Evolutionary conservation across 805 yeast genomes (phyloP).

Genomic region (Myxozyma nipponensis): DNA sequence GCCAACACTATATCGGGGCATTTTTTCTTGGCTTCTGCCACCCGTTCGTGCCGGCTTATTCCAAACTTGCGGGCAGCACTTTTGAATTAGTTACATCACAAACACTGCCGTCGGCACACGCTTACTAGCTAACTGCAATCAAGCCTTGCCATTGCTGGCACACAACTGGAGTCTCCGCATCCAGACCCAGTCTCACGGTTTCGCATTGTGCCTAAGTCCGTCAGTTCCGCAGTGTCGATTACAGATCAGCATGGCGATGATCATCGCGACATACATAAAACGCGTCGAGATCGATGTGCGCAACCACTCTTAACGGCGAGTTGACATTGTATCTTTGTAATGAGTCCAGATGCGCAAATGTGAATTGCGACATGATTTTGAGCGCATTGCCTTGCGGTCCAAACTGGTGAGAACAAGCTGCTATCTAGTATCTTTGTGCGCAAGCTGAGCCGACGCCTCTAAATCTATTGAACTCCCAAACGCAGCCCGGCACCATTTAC

Average conservation of each 20-base stretch:
- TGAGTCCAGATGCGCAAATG: slow-evolving; percentile 12
- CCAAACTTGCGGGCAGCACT: slow-evolving; percentile 87
- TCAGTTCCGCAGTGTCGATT: slow-evolving; percentile 80
- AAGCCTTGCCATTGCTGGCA: slow-evolving; percentile 90
- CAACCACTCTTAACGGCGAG: slow-evolving; percentile 64
- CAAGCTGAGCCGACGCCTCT: too few relatives aligned
- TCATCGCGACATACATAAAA: slow-evolving; percentile 54
- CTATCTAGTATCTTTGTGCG: too few relatives aligned
- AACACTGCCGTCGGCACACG: not conserved
- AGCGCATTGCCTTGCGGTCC: too few relatives aligned
- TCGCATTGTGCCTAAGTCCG: slow-evolving; percentile 81
- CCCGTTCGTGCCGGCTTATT: slow-evolving; percentile 68
- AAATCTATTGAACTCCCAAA: too few relatives aligned
- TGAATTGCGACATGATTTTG: slow-evolving; percentile 4
- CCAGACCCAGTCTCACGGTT: slow-evolving; percentile 63
- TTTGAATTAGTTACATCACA: slow-evolving; percentile 36
- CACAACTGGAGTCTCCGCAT: slow-evolving; percentile 75
- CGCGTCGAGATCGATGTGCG: slow-evolving; percentile 88
- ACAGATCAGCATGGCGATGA: not conserved
- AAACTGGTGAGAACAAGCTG: too few relatives aligned
- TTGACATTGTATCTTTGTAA: slow-evolving; percentile 6
- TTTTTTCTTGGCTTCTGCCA: slow-evolving; percentile 63
- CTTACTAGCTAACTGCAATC: slow-evolving; percentile 65
- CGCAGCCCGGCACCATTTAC: too few relatives aligned
- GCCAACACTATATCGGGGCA: slow-evolving; percentile 76